phyloP scores from a whole-genome alignment of 2,329 filamentous ascomycete species.

The Nemania abortiva region DNA sequence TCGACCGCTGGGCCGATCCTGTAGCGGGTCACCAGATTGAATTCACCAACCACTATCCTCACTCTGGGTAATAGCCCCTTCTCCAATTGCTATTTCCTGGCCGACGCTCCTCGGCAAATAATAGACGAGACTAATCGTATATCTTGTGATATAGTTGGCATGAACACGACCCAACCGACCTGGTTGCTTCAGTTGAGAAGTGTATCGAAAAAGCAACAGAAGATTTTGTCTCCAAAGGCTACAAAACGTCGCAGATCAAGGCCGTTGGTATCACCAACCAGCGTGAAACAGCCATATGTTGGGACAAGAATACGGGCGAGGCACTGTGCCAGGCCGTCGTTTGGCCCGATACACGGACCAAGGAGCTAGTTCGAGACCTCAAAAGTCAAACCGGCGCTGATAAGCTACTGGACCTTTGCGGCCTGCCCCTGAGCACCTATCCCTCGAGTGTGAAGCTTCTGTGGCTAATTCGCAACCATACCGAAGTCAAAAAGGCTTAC shows the following conservation, averaged over 20 bases:
- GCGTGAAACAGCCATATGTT: constrained; percentile 87
- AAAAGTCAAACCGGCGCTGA: constrained; percentile 76
- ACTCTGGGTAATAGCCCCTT: constrained; percentile 74
- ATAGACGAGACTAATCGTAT: constrained; percentile 30
- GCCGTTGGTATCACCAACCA: constrained; percentile 90
- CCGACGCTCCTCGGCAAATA: background rate
- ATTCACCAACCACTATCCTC: constrained; percentile 85
- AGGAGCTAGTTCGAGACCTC: constrained; percentile 78
- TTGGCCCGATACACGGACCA: constrained; percentile 89
- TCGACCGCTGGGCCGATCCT: constrained; percentile 81
- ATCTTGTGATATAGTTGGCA: constrained; percentile 74
- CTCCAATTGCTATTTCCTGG: background rate
- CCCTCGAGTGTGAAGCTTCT: constrained; percentile 87
- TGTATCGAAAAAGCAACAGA: constrained; percentile 84
- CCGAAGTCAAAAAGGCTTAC: constrained; percentile 78
- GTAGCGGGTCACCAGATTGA: constrained; percentile 88
- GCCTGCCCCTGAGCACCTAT: constrained; percentile 88
- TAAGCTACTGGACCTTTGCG: constrained; percentile 76
- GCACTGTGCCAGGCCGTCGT: constrained; percentile 87
- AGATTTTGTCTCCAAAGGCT: constrained; percentile 77
- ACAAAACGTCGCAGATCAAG: constrained; percentile 75
- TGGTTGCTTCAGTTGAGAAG: constrained; percentile 78
- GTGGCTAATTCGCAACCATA: constrained; percentile 82
- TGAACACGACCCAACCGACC: constrained; percentile 85
- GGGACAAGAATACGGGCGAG: constrained; percentile 84